Evolutionary conservation across 169 alveolate species (phyloP).

Genomic region (Blepharisma undulans): DNA sequence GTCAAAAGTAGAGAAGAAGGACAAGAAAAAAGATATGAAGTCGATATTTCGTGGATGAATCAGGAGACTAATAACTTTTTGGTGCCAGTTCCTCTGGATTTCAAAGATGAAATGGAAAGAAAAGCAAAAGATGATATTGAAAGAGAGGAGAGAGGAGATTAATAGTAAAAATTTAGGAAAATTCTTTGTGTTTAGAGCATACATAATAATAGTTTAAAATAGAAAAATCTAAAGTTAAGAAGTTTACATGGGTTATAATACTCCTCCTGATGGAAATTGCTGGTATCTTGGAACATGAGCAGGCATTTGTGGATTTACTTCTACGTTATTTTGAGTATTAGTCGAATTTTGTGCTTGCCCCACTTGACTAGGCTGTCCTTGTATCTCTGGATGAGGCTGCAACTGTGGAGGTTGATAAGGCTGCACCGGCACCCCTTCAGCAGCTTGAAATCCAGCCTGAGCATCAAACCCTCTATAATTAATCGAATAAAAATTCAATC

Average conservation of each 20-base stretch:
- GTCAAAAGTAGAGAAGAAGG: conserved; percentile 32
- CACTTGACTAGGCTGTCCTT: background rate
- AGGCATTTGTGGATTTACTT: background rate
- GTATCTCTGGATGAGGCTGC: no score
- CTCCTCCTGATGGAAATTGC: background rate
- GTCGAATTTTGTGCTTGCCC: background rate
- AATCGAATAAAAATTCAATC: background rate
- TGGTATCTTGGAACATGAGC: background rate
- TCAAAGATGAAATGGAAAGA: conserved; percentile 16
- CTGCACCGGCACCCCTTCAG: background rate
- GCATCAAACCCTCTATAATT: background rate
- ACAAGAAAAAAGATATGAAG: conserved; percentile 12
- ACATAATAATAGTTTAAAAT: background rate
- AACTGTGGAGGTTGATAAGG: background rate
- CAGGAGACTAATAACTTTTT: background rate
- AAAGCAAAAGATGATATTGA: conserved; percentile 29
- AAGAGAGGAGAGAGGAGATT: conserved; percentile 19
- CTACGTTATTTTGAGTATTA: background rate
- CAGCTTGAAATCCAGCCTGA: background rate
- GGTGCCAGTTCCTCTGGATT: conserved; percentile 33
- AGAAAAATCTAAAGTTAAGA: background rate
- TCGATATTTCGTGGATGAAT: conserved; percentile 35
- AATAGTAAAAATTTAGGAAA: background rate
- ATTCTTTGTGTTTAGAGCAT: background rate
- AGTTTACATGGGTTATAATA: background rate